A percentile compares a stretch with the other conserved stretches of the same genome.
phyloP scores from a whole-genome alignment of 2,329 filamentous ascomycete genomes.

The Pyrenophora tritici-repentis region DNA sequence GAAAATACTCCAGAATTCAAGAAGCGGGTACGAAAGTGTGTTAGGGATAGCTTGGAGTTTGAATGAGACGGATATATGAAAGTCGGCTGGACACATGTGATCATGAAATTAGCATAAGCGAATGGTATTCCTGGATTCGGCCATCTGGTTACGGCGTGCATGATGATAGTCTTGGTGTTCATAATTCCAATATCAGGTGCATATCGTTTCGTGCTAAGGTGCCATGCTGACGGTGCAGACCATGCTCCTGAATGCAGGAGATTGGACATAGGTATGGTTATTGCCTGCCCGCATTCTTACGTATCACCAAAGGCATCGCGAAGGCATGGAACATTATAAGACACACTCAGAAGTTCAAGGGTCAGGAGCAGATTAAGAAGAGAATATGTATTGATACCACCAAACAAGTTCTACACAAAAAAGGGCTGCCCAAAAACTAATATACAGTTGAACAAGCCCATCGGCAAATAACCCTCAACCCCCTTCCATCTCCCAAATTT shows the following conservation, averaged over 20 bases:
- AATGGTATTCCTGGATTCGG: constrained; percentile 2
- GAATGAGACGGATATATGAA: constrained; percentile 22
- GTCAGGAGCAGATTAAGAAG: no score
- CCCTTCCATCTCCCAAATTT: no score
- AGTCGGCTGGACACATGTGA: background rate
- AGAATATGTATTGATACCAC: no score
- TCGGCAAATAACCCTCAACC: no score
- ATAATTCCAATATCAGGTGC: background rate
- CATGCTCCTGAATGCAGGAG: background rate
- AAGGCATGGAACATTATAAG: no score
- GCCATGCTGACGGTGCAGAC: background rate
- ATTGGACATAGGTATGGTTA: no score
- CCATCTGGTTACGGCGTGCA: constrained; percentile 4
- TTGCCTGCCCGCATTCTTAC: no score
- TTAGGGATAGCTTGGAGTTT: constrained; percentile 59
- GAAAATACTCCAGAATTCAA: constrained; percentile 85
- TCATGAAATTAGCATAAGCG: constrained; percentile 12
- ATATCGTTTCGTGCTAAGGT: background rate
- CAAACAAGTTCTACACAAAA: no score
- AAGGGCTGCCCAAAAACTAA: background rate
- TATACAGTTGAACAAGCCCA: no score
- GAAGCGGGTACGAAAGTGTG: constrained; percentile 79
- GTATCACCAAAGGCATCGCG: no score
- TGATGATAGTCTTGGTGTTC: background rate
- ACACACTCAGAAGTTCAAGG: no score